Evolutionary conservation across 1,139 yeast species (phyloP), one percentile per base, ranked within the genome.

Genomic region (Arxiozyma slooffiae): DNA sequence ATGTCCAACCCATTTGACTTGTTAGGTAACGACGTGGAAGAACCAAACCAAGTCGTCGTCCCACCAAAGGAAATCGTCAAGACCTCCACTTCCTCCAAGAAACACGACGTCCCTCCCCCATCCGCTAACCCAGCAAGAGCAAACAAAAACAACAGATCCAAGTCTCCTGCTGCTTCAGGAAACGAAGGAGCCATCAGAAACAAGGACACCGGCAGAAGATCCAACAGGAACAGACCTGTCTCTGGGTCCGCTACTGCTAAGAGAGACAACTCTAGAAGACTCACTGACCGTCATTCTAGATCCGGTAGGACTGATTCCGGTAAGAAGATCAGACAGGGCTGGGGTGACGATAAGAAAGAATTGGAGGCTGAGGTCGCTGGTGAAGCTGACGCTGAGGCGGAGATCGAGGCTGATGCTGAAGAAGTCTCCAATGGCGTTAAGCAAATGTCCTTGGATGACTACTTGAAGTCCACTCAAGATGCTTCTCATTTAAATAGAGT

Each of bases 171-270:
- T n/a, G n/a, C n/a, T n/a, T n/a, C n/a, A n/a, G 96, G 95, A 71
- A 90, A 88, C 77, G 96, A 89, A 68, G 96, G 88, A 65, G 96
- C 95, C 58, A 74, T 82, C 71, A 85, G 79, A 74, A 81, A 76
- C 79, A 82, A 80, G 77, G 66, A 71, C 67, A 80, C 76, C 56
- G 82, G 82, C 60, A 76, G 81, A 62, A 57, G 69, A 56, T 73
- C 82, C 76, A 90, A 90, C 90, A 76, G 72, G 58, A 60, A 72
- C 59, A 81, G 73, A 69, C 70, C 77, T 53, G 79, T 78, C 60
- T 75, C 80, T 57, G 83, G 77, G 55, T 82, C 87, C 68, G 72
- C 78, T 58, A 62, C 69, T 55, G 63, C 71, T 60, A 68, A 70
- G 65, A 85, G 79, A 75, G 71, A 76, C 68, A 82, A 80, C 75